Evolutionary conservation across 371 early-diverging fungal genomes (phyloP).

Genomic region (Saksenaea vasiformis): DNA sequence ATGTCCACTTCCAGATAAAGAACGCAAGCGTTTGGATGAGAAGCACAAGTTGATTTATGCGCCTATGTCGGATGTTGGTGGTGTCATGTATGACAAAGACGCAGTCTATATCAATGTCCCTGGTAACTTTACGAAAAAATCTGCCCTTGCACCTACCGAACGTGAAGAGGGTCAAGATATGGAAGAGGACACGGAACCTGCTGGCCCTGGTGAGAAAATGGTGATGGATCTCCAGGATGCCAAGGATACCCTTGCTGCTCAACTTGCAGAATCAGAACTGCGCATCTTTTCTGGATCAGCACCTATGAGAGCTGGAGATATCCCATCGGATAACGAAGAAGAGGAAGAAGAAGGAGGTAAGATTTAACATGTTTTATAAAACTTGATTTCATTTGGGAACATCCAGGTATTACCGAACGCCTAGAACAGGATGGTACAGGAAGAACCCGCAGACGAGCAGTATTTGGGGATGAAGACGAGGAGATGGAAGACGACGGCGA

Average conservation of each 20-base stretch:
- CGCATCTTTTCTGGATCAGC: constrained; percentile 80
- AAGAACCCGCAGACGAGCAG: constrained; percentile 61
- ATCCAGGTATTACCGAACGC: constrained; percentile 28
- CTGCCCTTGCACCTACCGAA: constrained; percentile 47
- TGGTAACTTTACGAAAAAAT: constrained; percentile 76
- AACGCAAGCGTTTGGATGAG: constrained; percentile 84
- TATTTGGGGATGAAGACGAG: constrained; percentile 54
- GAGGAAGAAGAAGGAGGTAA: constrained; percentile 27
- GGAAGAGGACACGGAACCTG: constrained; percentile 37
- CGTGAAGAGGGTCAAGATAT: constrained; percentile 32
- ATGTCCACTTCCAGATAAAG: constrained; percentile 93
- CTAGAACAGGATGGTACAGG: constrained; percentile 49
- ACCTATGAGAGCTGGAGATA: constrained; percentile 71
- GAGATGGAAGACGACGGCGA: constrained; percentile 52
- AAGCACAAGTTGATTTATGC: constrained; percentile 95
- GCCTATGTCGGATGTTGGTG: constrained; percentile 98
- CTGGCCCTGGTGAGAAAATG: constrained; percentile 86
- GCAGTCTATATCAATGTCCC: constrained; percentile 97
- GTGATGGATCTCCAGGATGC: constrained; percentile 91
- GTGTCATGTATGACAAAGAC: constrained; percentile 98
- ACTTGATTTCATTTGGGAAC: neutral
- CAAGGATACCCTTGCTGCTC: constrained; percentile 73
- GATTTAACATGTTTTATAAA: constrained; percentile 7
- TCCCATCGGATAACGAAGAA: constrained; percentile 35
- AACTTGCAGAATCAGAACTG: constrained; percentile 76